Base-by-base conservation (phyloP, 805 yeast genomes). In the Candida multigemmis region DNA sequence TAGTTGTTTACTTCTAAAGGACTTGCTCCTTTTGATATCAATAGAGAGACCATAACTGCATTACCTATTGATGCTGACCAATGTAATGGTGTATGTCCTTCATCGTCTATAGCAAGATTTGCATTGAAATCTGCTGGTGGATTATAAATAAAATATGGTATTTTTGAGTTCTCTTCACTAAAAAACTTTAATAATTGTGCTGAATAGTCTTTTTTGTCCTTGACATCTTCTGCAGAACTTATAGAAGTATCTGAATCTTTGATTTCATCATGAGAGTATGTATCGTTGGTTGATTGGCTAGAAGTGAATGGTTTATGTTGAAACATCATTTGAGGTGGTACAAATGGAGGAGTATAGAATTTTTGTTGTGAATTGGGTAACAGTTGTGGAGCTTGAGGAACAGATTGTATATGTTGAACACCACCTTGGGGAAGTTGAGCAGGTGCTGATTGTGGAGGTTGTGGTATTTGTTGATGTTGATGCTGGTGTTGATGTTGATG, bases 31-130 rank as follows among this genome's bases (percentile, higher is more conserved):
- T 78, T 73, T 16, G 74, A 64, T 16, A 84, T 55, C 22, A 91
- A 63, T 9, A 86, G 69, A 38, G 80, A 91, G 30, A 84, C 76
- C 54, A 87, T 75, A 24, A 68, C 70, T 18, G 79, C 54, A 47
- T 78, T 83, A 3, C 97, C 98, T 71, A 91, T 85, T 1, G 97
- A 81, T 34, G 96, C 85, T 0, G 97, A 94, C 96, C 97, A 91
- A 53, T 91, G 98, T 40, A 91, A 75, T 2, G 94, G 80, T 0
- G 96, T 82, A 46, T 91, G 93, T 2, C 95, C 93, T 46, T 91
- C 96, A 32, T 83, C 87, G 48, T 91, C 98, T 14, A 91, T 83
- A 4, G 85, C 76, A 28, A 80, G 83, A 46, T 76, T 57, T 34
- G 82, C 68, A 37, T 81, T 73, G 41, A 80, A 77, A 28, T 71